A percentile compares a stretch with the other conserved stretches of the same genome.
Conservation (phyloP, 768 basidiomycete genomes). For the Tylopilus sp. region DNA sequence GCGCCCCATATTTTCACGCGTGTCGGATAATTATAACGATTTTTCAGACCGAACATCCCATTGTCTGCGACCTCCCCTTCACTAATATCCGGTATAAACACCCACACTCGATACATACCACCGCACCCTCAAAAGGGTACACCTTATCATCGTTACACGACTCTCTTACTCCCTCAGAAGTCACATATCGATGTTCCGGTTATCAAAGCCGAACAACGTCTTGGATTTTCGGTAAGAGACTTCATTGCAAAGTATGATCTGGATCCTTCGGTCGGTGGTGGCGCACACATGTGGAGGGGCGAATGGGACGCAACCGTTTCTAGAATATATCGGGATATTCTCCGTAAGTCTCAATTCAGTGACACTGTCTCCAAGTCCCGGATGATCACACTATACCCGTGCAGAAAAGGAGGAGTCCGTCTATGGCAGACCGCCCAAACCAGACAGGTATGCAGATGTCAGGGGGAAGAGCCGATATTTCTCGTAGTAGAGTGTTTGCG, state of each 20-base stretch:
- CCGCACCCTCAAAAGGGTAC: conserved; percentile 91
- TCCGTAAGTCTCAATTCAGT: conserved; percentile 54
- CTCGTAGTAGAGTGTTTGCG: conserved; percentile 12
- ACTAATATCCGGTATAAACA: conserved; percentile 40
- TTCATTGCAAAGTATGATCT: conserved; percentile 58
- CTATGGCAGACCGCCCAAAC: conserved; percentile 29
- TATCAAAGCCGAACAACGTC: conserved; percentile 45
- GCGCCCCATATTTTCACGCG: conserved; percentile 17
- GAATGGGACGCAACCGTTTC: conserved; percentile 67
- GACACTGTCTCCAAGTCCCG: not conserved
- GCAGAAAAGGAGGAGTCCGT: conserved; percentile 22
- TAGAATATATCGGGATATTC: conserved; percentile 59
- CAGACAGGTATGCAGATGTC: conserved; percentile 29
- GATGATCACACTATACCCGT: not conserved
- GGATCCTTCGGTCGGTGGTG: conserved; percentile 57
- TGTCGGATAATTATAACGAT: not conserved
- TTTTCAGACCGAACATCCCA: conserved; percentile 71
- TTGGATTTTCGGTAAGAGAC: conserved; percentile 61
- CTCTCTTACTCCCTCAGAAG: conserved; percentile 73
- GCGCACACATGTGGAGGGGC: conserved; percentile 80
- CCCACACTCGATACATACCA: conserved; percentile 77
- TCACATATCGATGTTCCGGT: conserved; percentile 43
- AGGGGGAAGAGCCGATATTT: conserved; percentile 31
- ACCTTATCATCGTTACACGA: conserved; percentile 84
- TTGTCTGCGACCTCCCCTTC: conserved; percentile 56